A percentile compares a stretch with the other conserved stretches of the same genome.
These are phyloP conservation scores for Suillus occidentalis DNA, from an alignment of 768 basidiomycete genomes.

Conservation along the genomic window DNA sequence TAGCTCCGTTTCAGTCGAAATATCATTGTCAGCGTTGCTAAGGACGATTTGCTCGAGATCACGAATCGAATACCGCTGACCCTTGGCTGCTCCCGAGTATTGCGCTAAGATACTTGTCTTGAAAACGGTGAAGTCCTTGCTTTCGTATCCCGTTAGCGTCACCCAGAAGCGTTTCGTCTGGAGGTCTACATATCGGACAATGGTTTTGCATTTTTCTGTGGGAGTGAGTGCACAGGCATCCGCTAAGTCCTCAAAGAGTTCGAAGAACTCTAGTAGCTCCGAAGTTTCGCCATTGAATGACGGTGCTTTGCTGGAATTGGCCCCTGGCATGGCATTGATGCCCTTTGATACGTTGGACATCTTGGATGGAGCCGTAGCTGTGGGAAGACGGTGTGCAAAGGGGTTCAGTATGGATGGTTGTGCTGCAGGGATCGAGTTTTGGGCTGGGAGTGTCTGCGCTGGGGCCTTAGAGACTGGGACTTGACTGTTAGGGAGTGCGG, in stretches of 20 bases:
- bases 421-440: too few relatives aligned
- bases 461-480: too few relatives aligned
- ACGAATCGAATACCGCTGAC: neutral
- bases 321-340: neutral
- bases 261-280: neutral
- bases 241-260: neutral
- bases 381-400: too few relatives aligned
- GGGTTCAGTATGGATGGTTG: too few relatives aligned
- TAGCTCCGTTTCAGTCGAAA: slow-evolving; percentile 6
- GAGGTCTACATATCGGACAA: slow-evolving; percentile 4
- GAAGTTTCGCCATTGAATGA: neutral
- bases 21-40: neutral
- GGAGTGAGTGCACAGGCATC: neutral
- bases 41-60: slow-evolving; percentile 7
- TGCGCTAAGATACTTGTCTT: neutral
- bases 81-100: slow-evolving; percentile 5
- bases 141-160: slow-evolving; percentile 1
- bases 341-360: too few relatives aligned
- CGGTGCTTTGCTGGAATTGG: neutral
- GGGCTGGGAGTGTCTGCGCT: too few relatives aligned
- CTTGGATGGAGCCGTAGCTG: too few relatives aligned
- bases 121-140: neutral
- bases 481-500: too few relatives aligned
- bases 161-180: slow-evolving; percentile 9
- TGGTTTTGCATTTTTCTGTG: slow-evolving; percentile 5